Conservation (phyloP, 768 basidiomycete species). For the Xanthoconium stramineum region DNA sequence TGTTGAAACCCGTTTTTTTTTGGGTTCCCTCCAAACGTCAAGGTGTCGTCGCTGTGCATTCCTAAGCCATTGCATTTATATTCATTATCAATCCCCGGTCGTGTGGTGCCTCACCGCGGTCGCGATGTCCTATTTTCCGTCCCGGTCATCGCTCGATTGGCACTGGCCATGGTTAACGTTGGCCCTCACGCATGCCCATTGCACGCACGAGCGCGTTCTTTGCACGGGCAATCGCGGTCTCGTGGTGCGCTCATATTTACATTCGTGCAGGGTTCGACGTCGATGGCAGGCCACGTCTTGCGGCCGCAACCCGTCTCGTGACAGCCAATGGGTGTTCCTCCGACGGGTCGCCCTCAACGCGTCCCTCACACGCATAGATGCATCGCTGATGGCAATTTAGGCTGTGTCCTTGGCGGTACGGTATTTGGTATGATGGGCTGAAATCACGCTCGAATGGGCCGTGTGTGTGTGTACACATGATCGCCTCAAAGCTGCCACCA, state of each 20-base stretch:
- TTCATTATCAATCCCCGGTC: not conserved
- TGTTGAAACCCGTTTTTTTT: not conserved
- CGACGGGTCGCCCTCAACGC: too few relatives aligned
- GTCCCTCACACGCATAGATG: not conserved
- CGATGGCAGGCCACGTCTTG: not conserved
- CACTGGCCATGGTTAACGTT: not conserved
- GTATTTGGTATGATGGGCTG: conserved; percentile 1
- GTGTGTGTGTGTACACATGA: conserved; percentile 5
- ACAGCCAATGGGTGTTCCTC: not conserved
- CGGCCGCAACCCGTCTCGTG: not conserved
- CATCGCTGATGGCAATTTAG: conserved; percentile 7
- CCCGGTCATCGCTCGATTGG: not conserved
- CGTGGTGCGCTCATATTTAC: not conserved
- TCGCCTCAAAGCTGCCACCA: conserved; percentile 15
- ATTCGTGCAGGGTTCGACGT: not conserved
- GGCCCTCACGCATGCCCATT: not conserved
- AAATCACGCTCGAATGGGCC: not conserved
- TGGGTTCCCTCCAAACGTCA: not conserved
- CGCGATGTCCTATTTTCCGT: not conserved
- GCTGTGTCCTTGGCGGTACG: conserved; percentile 14
- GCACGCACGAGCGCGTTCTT: not conserved
- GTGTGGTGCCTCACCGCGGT: conserved; percentile 8
- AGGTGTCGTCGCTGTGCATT: not conserved
- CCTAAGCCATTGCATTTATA: not conserved
- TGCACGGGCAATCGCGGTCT: not conserved